A percentile compares a stretch with the other conserved stretches of the same genome.
Evolutionary conservation across 2,329 filamentous ascomycete species (phyloP).

Genomic region (Cryphonectria nitschkei): DNA sequence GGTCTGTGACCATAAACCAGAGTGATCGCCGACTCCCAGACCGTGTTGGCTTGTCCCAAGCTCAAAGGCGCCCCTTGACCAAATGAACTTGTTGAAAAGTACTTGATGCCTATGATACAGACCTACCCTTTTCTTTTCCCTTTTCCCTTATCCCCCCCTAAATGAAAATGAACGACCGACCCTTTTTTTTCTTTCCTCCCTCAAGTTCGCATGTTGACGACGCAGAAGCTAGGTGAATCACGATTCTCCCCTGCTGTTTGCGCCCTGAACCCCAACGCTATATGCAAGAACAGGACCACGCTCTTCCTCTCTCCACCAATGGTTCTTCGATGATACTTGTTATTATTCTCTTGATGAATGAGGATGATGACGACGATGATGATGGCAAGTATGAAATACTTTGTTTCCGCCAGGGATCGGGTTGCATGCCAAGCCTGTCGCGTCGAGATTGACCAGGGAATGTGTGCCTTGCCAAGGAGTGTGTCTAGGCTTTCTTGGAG

Average conservation of each 20-base stretch:
- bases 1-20: slow-evolving; percentile 3
- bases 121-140: background rate
- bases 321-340: background rate
- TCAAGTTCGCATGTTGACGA: background rate
- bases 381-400: background rate
- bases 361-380: background rate
- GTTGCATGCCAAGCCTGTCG: background rate
- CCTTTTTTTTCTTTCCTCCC: background rate
- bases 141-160: background rate
- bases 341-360: background rate
- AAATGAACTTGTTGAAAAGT: background rate
- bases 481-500: slow-evolving; percentile 37
- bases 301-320: background rate
- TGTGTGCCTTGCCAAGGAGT: background rate
- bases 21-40: background rate
- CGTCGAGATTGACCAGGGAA: background rate
- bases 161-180: background rate
- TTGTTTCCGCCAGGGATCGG: background rate
- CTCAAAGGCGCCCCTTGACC: background rate
- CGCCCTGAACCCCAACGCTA: background rate
- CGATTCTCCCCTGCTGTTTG: background rate
- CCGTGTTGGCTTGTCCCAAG: background rate
- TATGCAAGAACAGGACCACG: background rate
- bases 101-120: background rate
- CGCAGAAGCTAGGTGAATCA: background rate